Base-by-base conservation (phyloP, 441 rosid genomes). In the Croton laevigatus region DNA sequence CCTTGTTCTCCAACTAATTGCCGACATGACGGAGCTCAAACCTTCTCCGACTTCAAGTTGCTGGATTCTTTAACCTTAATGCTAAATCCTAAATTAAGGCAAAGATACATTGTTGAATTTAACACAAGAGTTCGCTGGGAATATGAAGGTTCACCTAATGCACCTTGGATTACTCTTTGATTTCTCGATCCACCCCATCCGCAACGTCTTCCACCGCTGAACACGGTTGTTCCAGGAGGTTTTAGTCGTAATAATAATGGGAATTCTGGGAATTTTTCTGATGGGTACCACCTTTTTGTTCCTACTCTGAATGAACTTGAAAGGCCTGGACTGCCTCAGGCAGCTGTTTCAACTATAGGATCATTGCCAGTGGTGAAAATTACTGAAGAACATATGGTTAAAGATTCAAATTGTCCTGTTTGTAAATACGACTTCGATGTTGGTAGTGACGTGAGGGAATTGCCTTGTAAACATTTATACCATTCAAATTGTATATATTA, bases 391-490 rank as follows among this genome's bases (percentile, higher is more conserved):
- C 78, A 80, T 65, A 51, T 87, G 76, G 57, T 0, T 0, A 81
- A 52, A 19, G 85, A 79, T 69, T 63, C 52, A 57, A 79, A 73
- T 37, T 93, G 97, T 72, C 90, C 97, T 0, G 81, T 94, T 23
- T 91, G 97, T 72, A 91, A 91, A 71, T 96, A 91, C 1, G 89
- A 84, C 59, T 89, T 88, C 6, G 82, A 76, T 72, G 70, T 86
- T 27, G 91, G 80, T 8, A 83, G 75, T 6, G 86, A 82, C 37
- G 90, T 58, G 1, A 84, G 68, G 75, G 88, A 83, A 77, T 69
- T 91, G 77, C 84, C 87, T 4, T 91, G 98, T 75, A 74, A 81
- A 65, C 98, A 94, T 77, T 61, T 88, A 45, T 94, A 88, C 37
- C 94, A 94, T 78, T 62, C 86, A 0, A 86, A 77, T 9, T 91